Base-by-base conservation (phyloP, 2,329 filamentous ascomycete species). In the Aureobasidium sp. region DNA sequence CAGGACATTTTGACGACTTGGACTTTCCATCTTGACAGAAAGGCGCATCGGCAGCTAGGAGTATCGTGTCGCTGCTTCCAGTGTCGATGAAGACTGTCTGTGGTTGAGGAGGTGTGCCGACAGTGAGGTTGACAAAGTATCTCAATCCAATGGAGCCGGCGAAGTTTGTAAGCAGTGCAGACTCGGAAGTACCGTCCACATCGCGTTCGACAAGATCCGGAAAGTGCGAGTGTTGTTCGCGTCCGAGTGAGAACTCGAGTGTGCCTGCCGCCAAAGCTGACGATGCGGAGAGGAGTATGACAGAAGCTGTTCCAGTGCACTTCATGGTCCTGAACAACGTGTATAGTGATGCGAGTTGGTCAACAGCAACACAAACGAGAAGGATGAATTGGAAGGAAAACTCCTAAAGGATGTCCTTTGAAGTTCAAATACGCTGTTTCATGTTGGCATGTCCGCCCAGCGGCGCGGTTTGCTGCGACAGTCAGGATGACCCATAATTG, bases 51-150 rank as follows among this genome's bases (percentile, higher is more conserved):
- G 63, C 55, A 8, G 69, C 65, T 57, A 71, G 67, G 58, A 72
- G 67, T 61, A 71, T 72, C 11, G 72, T 68, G 47, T 73, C 71
- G 32, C 66, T 67, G 53, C 68, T 71, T 47, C 71, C 71, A 48
- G 71, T 72, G 50, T 73, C 71, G 54, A 73, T 66, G 50, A 72
- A 68, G 42, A 72, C 69, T 13, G 67, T 67, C 49, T 71, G 67
- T 5, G 61, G 45, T 64, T 73, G 71, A 10, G 70, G 67, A 14
- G 71, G 71, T 2, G 69, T 72, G 21, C 71, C 71, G 16, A 71
- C 67, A 9, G 70, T 71, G 48, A 73, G 21, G 16, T 59, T 59
- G 21, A 59, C 10, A 10, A 37, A 29, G n/a, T 49, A 59, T 41
- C 30, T 41, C 21, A 21, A 1, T 7, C 55, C 55, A 9, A 47